Evolutionary conservation across 2,329 filamentous ascomycete species (phyloP), one percentile per base, ranked within the genome.

Genomic region (Ophiostoma quercus): DNA sequence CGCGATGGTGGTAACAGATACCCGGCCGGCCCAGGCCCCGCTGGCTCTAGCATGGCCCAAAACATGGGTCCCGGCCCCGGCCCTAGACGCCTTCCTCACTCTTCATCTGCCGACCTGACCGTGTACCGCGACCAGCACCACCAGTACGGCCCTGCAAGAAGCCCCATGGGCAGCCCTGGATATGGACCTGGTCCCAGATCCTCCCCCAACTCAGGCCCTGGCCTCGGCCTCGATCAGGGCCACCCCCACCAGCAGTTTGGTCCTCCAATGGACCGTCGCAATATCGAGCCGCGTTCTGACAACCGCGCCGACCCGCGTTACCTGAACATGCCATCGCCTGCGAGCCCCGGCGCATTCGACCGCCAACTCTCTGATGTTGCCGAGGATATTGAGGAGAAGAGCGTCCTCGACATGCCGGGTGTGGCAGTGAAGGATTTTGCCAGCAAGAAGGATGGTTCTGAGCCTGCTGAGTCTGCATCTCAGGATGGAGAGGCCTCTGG

Each of bases 361-460:
- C 67, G 25, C 37, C 41, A 47, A 14, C n/a, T 47, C 1, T 14
- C 37, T 0, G 67, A 68, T 19, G 67, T 68, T 19, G 51, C 32
- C 9, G 67, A 41, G n/a, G 67, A 68, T 37, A 43, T 66, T 22
- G 67, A 41, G 22, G 34, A 68, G n/a, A 47, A 60, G 32, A 47
- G 47, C n/a, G 41, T 29, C 9, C 11, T 54, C 1, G 67, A 60
- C 32, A 41, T 60, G 47, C 29, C 43, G 4, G 66, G 57, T 14
- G 63, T 63, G 6, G 60, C 63, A 7, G 67, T 68, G 29, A 70
- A 60, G n/a, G 69, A 70, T 19, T 68, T 70, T 66, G 69, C 66
- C 43, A 51, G 12, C 29, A 54, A 65, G 60, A 47, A 43, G 32
- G 37, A 51, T 16, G 9, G 5, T 8, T 19, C 12, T 8, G 57